phyloP scores from a whole-genome alignment of 305 asterid genomes.

The Rubia balearica region DNA sequence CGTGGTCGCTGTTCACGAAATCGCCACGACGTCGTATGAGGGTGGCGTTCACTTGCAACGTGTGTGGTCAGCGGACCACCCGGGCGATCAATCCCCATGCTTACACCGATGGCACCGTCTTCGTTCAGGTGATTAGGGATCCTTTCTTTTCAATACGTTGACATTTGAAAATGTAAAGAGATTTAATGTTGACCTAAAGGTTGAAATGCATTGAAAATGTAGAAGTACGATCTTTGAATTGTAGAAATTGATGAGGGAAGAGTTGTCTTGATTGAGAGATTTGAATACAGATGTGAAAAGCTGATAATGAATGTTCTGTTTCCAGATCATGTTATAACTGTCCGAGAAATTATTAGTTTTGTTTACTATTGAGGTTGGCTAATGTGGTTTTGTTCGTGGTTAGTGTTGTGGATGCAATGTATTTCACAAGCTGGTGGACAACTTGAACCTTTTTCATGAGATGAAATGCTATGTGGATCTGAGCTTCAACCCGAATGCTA shows the following conservation, averaged over 20 bases:
- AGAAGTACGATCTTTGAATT: neutral
- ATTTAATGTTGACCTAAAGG: too few relatives aligned
- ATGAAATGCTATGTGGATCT: conserved; percentile 86
- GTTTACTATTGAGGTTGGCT: conserved; percentile 2
- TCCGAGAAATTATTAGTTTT: too few relatives aligned
- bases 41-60: conserved; percentile 89
- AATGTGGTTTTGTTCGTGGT: conserved; percentile 5
- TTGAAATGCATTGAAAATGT: neutral
- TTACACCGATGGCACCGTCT: conserved; percentile 95
- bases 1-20: conserved; percentile 92
- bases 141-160: neutral
- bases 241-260: neutral
- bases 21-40: conserved; percentile 94
- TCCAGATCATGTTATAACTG: neutral
- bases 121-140: conserved; percentile 64
- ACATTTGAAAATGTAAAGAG: neutral
- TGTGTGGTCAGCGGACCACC: conserved; percentile 92
- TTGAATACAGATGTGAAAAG: neutral
- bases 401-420: conserved; percentile 95
- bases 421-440: conserved; percentile 90
- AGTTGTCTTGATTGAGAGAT: neutral
- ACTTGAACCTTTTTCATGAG: conserved; percentile 72
- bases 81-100: conserved; percentile 98
- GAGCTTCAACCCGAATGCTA: conserved; percentile 61
- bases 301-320: neutral